A percentile compares a stretch with the other conserved stretches of the same genome.
Evolutionary conservation across 2,329 filamentous ascomycete genomes (phyloP).

Genomic region (Cytospora schulzeri): DNA sequence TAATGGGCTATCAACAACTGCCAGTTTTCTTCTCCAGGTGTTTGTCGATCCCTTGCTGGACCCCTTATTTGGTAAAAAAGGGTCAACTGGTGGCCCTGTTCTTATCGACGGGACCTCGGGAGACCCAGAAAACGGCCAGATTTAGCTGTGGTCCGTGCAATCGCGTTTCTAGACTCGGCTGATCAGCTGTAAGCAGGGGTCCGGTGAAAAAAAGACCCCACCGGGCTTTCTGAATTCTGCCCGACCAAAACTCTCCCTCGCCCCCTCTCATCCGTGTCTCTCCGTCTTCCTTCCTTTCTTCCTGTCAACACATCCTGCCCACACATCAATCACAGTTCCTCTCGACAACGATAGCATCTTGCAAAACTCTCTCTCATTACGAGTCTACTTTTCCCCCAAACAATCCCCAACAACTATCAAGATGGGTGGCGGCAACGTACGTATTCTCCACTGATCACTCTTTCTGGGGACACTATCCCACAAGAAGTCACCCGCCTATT

Average conservation of each 20-base stretch:
- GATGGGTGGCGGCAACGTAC: slow-evolving; percentile 28
- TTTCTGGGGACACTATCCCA: not conserved
- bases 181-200: slow-evolving; percentile 10
- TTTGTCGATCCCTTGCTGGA: not conserved
- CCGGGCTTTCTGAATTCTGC: slow-evolving; percentile 18
- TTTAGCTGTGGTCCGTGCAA: slow-evolving; percentile 20
- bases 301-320: not conserved
- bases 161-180: slow-evolving; percentile 11
- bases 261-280: not conserved
- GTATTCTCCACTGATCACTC: not conserved
- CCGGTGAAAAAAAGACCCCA: not conserved
- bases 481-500: not conserved
- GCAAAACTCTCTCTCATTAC: not conserved
- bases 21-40: not conserved
- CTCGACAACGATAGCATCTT: not conserved
- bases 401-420: slow-evolving; percentile 5
- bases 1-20: not conserved
- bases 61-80: not conserved
- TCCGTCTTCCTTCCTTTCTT: slow-evolving; percentile 4
- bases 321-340: not conserved
- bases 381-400: not conserved
- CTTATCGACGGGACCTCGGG: not conserved
- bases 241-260: slow-evolving; percentile 16
- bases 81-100: slow-evolving; percentile 1
- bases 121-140: not conserved